Percentiles rank a stretch among this genome's conserved stretches.
These are phyloP conservation scores for Suillus lakei DNA, from an alignment of 768 basidiomycete genomes.

Conservation along the genomic window DNA sequence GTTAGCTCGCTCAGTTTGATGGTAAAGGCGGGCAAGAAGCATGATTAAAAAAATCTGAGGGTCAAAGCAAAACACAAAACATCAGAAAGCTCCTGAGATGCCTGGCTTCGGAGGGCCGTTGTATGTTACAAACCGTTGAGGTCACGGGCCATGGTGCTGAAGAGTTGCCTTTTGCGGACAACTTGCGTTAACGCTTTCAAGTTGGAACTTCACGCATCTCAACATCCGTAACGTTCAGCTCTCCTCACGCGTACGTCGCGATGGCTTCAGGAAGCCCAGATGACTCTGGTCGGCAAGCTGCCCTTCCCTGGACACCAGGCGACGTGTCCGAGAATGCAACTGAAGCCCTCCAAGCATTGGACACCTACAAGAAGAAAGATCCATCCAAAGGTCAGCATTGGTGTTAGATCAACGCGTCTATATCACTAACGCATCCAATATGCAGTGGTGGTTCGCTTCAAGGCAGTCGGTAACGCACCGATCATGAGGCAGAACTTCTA, in stretches of 20 bases:
- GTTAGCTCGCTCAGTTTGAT: too few relatives aligned
- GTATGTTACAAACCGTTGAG: too few relatives aligned
- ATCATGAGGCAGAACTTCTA: conserved; percentile 99
- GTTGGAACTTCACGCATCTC: background rate
- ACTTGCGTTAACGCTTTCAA: background rate
- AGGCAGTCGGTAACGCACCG: conserved; percentile 95
- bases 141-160: too few relatives aligned
- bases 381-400: conserved; percentile 64
- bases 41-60: too few relatives aligned
- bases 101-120: too few relatives aligned
- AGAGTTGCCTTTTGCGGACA: background rate
- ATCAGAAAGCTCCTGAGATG: too few relatives aligned
- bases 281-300: conserved; percentile 34
- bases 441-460: conserved; percentile 94
- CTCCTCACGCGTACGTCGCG: conserved; percentile 7
- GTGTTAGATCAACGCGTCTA: background rate
- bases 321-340: conserved; percentile 35
- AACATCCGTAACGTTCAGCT: background rate
- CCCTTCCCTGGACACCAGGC: conserved; percentile 38
- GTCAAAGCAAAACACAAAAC: too few relatives aligned
- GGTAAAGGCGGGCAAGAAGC: too few relatives aligned
- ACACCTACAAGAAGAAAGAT: conserved; percentile 88
- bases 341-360: conserved; percentile 73
- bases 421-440: background rate
- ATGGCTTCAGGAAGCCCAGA: conserved; percentile 40